Percentiles rank a stretch among this genome's conserved stretches.
Evolutionary conservation across 2,329 filamentous ascomycete genomes (phyloP).

Genomic region (Fusarium algeriense): DNA sequence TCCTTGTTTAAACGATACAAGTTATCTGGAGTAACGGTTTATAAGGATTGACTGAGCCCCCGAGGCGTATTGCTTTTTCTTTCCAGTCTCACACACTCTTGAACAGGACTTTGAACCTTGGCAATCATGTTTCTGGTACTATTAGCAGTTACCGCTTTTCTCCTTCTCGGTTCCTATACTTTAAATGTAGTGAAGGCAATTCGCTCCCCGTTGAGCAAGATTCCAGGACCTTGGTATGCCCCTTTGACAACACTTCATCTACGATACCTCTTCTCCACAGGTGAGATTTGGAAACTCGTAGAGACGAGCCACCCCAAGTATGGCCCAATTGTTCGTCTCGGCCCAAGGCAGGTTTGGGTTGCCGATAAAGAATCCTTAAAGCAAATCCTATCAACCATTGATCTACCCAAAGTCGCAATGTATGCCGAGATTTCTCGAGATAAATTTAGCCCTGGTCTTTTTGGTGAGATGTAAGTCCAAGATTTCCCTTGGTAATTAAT

Average conservation of each 20-base stretch:
- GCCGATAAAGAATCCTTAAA: neutral
- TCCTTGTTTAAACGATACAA: too few relatives aligned
- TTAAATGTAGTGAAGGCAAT: neutral
- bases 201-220: neutral
- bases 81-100: too few relatives aligned
- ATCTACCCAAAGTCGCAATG: neutral
- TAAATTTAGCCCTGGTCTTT: neutral
- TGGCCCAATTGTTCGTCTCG: neutral
- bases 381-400: neutral
- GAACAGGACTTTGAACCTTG: too few relatives aligned
- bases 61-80: too few relatives aligned
- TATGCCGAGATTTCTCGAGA: constrained; percentile 1
- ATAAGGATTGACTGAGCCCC: too few relatives aligned
- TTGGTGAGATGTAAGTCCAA: neutral
- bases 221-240: neutral
- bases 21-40: too few relatives aligned
- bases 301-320: neutral
- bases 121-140: too few relatives aligned
- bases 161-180: too few relatives aligned
- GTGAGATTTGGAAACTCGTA: neutral
- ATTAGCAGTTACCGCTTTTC: too few relatives aligned
- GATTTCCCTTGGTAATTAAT: accelerated
- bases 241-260: neutral
- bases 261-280: neutral
- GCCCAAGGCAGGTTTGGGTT: neutral